Conservation (phyloP, 176 grass and related monocot genomes). For the Saccharum officinarum region DNA sequence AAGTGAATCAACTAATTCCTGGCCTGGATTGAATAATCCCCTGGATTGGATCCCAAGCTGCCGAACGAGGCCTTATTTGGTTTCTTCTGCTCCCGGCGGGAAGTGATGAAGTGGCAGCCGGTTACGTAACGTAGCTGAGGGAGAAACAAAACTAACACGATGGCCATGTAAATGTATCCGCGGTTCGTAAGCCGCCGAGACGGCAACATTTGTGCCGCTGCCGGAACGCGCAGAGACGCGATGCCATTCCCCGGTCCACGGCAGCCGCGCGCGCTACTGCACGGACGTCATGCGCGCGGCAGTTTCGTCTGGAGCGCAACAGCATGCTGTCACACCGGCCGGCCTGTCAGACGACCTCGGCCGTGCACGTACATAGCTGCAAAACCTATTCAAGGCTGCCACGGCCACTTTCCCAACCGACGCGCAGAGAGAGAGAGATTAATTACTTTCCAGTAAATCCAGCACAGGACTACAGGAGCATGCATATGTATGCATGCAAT, state of each 20-base stretch:
- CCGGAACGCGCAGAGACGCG: background rate
- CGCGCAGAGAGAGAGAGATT: background rate
- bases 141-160: too few relatives aligned
- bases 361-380: background rate
- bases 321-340: background rate
- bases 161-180: too few relatives aligned
- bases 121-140: too few relatives aligned
- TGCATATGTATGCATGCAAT: background rate
- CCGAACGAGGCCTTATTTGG: too few relatives aligned
- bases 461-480: constrained; percentile 1
- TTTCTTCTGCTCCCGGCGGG: too few relatives aligned
- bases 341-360: background rate
- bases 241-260: background rate
- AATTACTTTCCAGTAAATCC: background rate
- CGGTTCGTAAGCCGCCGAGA: background rate
- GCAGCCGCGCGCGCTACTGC: background rate
- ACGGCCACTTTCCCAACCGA: background rate
- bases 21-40: too few relatives aligned
- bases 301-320: background rate
- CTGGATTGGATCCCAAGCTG: too few relatives aligned
- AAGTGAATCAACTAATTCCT: too few relatives aligned
- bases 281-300: constrained; percentile 9
- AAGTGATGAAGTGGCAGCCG: too few relatives aligned
- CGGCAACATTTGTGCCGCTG: background rate
- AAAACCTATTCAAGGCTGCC: constrained; percentile 18